A percentile compares a stretch with the other conserved stretches of the same genome.
phyloP scores from a whole-genome alignment of 331 rosid genomes.

The Pyrus hybrid region DNA sequence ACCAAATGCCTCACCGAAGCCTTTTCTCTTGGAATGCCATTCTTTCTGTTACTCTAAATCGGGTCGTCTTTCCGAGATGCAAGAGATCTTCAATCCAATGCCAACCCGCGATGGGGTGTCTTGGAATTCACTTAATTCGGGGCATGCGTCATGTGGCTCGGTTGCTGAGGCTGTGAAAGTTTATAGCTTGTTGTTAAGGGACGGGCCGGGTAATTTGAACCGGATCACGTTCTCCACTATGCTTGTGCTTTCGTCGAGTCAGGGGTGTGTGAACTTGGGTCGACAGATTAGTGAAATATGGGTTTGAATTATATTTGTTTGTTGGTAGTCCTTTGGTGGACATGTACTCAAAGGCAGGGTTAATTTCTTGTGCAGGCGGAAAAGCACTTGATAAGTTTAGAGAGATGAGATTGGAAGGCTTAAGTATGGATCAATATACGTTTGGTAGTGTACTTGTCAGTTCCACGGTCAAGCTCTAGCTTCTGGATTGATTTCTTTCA shows the following conservation, averaged over 20 bases:
- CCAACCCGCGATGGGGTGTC: slow-evolving; percentile 49
- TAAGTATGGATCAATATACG: slow-evolving; percentile 62
- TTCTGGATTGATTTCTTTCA: slow-evolving; percentile 55
- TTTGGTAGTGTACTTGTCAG: slow-evolving; percentile 52
- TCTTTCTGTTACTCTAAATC: slow-evolving; percentile 48
- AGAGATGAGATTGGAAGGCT: slow-evolving; percentile 46
- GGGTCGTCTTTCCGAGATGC: slow-evolving; percentile 43
- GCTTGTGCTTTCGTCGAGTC: slow-evolving; percentile 52
- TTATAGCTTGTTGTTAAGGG: slow-evolving; percentile 38
- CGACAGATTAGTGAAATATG: slow-evolving; percentile 54
- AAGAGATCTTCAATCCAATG: slow-evolving; percentile 38
- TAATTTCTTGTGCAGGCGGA: slow-evolving; percentile 32
- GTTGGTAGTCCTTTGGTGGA: slow-evolving; percentile 75
- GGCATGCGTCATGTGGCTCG: slow-evolving; percentile 33
- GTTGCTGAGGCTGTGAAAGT: slow-evolving; percentile 35
- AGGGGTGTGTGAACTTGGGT: slow-evolving; percentile 44
- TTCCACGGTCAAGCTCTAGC: slow-evolving; percentile 64
- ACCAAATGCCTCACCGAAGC: slow-evolving; percentile 42
- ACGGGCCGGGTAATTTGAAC: slow-evolving; percentile 34
- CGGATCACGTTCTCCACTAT: slow-evolving; percentile 56
- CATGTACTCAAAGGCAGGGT: slow-evolving; percentile 59
- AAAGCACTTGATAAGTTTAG: slow-evolving; percentile 42
- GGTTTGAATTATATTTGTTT: slow-evolving; percentile 47
- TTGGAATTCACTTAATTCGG: slow-evolving; percentile 56
- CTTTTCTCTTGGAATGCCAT: slow-evolving; percentile 61